These are phyloP conservation scores for Phytophthora megakarya DNA, from an alignment of 352 stramenopile genomes.

Conservation along the genomic window DNA sequence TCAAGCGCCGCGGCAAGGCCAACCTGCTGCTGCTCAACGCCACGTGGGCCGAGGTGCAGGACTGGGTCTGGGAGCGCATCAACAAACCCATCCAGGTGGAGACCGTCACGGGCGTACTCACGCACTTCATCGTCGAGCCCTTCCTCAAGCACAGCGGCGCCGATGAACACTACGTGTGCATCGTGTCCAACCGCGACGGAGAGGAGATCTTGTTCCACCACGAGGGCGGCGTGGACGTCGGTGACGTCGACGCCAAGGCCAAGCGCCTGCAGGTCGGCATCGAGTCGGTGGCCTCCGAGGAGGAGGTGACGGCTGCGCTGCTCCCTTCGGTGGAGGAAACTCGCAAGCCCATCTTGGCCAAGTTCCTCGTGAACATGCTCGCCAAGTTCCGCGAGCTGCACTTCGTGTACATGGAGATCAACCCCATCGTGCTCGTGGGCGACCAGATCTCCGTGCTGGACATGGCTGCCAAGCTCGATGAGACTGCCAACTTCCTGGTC, in stretches of 20 bases:
- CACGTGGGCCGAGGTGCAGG: constrained; percentile 90
- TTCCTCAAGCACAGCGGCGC: constrained; percentile 92
- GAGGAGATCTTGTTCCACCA: constrained; percentile 97
- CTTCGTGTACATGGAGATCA: constrained; percentile 99
- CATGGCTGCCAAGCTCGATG: constrained; percentile 97
- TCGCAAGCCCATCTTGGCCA: constrained; percentile 81
- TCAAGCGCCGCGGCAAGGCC: constrained; percentile 96
- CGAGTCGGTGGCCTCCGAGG: constrained; percentile 67
- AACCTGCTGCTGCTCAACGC: constrained; percentile 96
- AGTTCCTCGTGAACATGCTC: constrained; percentile 93
- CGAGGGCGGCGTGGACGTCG: constrained; percentile 95
- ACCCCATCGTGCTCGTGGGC: constrained; percentile 94
- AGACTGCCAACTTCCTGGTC: constrained; percentile 95
- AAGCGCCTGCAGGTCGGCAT: constrained; percentile 88
- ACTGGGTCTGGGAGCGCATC: constrained; percentile 95
- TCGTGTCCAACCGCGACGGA: constrained; percentile 93
- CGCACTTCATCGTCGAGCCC: constrained; percentile 98
- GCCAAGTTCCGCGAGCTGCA: constrained; percentile 94
- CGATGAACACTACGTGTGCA: constrained; percentile 98
- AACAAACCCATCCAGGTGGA: constrained; percentile 93
- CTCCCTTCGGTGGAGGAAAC: constrained; percentile 82
- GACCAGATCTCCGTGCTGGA: constrained; percentile 94
- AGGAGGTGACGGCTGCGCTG: constrained; percentile 74
- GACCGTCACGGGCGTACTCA: constrained; percentile 89
- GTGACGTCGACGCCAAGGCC: constrained; percentile 95